Evolutionary conservation across 2,329 filamentous ascomycete genomes (phyloP).

Genomic region (Aspergillaceae sp.): DNA sequence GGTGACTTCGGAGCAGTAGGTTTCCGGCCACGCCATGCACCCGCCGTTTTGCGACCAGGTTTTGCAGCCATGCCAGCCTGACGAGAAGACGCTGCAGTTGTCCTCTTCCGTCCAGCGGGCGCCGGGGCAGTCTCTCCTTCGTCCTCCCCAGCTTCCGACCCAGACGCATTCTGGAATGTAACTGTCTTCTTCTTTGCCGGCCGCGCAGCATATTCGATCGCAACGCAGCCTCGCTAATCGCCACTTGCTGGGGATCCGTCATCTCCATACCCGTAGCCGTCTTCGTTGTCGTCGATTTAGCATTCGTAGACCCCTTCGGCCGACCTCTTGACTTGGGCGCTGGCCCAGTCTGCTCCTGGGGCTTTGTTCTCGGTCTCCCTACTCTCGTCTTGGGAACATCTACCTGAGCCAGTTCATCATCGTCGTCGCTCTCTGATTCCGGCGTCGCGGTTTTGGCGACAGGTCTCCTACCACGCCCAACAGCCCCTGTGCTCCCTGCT

Average conservation of each 20-base stretch:
- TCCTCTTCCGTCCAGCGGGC: slow-evolving; percentile 15
- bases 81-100: slow-evolving; percentile 14
- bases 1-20: slow-evolving; percentile 24
- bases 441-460: neutral
- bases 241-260: slow-evolving; percentile 14
- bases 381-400: slow-evolving; percentile 15
- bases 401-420: slow-evolving; percentile 18
- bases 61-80: slow-evolving; percentile 36
- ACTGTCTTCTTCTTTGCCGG: slow-evolving; percentile 38
- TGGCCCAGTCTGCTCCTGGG: slow-evolving; percentile 6
- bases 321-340: slow-evolving; percentile 21
- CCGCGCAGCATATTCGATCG: slow-evolving; percentile 22
- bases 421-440: slow-evolving; percentile 11
- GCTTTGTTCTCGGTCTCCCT: slow-evolving; percentile 11
- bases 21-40: slow-evolving; percentile 22
- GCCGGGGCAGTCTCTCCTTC: slow-evolving; percentile 18
- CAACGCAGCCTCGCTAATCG: slow-evolving; percentile 20
- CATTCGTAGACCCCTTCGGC: slow-evolving; percentile 17
- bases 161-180: slow-evolving; percentile 37
- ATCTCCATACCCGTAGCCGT: slow-evolving; percentile 10
- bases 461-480: slow-evolving; percentile 7
- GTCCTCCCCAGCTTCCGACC: slow-evolving; percentile 34
- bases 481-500: neutral
- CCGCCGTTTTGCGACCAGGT: slow-evolving; percentile 36
- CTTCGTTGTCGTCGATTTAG: slow-evolving; percentile 1